A percentile compares a stretch with the other conserved stretches of the same genome.
Evolutionary conservation across 2,329 filamentous ascomycete species (phyloP).

Genomic region (Pezicula neosporulosa): DNA sequence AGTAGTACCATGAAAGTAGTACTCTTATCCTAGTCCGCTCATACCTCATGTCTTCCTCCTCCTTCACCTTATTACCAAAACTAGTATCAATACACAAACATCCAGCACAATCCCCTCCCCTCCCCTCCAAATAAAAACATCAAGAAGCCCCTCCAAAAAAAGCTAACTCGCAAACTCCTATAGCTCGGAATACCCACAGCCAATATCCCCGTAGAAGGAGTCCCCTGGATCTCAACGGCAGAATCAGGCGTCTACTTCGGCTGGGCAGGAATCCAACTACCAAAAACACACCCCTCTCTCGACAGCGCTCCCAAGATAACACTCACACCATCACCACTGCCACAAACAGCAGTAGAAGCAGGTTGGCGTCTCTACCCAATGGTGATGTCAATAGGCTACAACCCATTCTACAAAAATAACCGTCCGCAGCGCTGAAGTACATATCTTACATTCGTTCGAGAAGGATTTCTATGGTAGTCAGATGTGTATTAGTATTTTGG

Average conservation of each 20-base stretch:
- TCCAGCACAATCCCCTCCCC: not conserved
- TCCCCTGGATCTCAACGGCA: conserved; percentile 59
- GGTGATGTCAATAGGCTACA: conserved; percentile 94
- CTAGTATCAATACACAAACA: not conserved
- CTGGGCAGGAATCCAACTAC: conserved; percentile 71
- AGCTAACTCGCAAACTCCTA: conserved; percentile 1
- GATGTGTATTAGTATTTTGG: conserved; percentile 77
- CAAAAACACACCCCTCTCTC: conserved; percentile 38
- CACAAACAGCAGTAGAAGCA: conserved; percentile 9
- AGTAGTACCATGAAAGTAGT: no score
- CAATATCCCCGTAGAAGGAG: conserved; percentile 75
- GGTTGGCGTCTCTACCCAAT: conserved; percentile 65
- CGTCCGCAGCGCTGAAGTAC: conserved; percentile 81
- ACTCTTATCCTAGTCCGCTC: no score
- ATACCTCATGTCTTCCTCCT: not conserved
- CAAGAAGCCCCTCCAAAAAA: not conserved
- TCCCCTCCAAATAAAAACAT: no score
- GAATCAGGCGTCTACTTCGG: conserved; percentile 90
- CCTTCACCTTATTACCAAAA: not conserved
- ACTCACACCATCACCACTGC: conserved; percentile 23
- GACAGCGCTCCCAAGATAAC: conserved; percentile 19
- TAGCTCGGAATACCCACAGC: conserved; percentile 95
- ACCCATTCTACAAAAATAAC: conserved; percentile 96
- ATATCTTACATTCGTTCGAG: conserved; percentile 75
- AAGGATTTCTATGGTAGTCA: conserved; percentile 81